phyloP scores from a whole-genome alignment of 2,329 filamentous ascomycete genomes.

The Sphaerulina populicola region DNA sequence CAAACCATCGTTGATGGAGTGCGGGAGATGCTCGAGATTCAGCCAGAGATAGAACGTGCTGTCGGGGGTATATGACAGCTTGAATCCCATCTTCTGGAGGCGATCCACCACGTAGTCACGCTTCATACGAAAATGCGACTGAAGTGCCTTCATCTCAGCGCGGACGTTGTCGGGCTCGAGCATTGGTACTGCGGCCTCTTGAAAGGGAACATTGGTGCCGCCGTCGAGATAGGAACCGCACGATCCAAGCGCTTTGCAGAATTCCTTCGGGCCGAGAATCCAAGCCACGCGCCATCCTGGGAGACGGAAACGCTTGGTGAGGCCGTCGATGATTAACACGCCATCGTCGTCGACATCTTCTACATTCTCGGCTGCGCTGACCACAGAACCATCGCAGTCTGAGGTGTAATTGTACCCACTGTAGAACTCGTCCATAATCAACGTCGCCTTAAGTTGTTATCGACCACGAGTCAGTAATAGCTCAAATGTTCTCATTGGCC shows the following conservation, averaged over 20 bases:
- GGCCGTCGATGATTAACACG: constrained; percentile 86
- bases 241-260: constrained; percentile 84
- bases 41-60: constrained; percentile 91
- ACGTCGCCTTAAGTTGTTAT: constrained; percentile 46
- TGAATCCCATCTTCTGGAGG: constrained; percentile 77
- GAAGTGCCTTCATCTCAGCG: constrained; percentile 79
- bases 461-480: too few relatives aligned
- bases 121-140: constrained; percentile 84
- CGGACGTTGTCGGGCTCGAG: constrained; percentile 76
- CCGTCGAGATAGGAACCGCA: constrained; percentile 93
- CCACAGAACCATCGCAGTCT: constrained; percentile 80
- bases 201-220: constrained; percentile 89
- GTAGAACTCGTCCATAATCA: constrained; percentile 97
- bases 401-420: constrained; percentile 87
- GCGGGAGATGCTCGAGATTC: constrained; percentile 57
- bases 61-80: constrained; percentile 69
- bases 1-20: constrained; percentile 79
- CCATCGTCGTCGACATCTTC: constrained; percentile 75
- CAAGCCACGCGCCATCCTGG: constrained; percentile 95
- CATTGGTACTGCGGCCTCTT: constrained; percentile 87
- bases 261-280: constrained; percentile 86
- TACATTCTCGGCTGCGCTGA: constrained; percentile 82
- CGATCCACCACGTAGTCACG: constrained; percentile 81
- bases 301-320: constrained; percentile 93
- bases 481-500: too few relatives aligned